phyloP scores from a whole-genome alignment of 2,329 filamentous ascomycete species.

The Cladophialophora chaetospira region DNA sequence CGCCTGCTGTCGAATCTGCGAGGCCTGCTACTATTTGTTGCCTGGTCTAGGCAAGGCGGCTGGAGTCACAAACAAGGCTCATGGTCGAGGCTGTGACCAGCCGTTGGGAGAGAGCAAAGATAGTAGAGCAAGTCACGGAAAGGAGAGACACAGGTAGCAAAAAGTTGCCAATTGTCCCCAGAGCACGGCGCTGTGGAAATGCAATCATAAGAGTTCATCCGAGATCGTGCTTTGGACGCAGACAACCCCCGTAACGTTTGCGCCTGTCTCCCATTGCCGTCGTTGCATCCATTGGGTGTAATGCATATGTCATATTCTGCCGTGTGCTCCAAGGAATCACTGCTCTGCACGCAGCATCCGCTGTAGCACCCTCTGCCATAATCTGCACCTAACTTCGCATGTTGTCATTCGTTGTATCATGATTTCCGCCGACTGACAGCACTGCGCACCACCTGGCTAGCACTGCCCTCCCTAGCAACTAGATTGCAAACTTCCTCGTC shows the following conservation, averaged over 20 bases:
- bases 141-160: conserved; percentile 1
- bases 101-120: not conserved
- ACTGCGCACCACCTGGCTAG: conserved; percentile 3
- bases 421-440: conserved; percentile 3
- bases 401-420: conserved; percentile 3
- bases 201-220: conserved; percentile 33
- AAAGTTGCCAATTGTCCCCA: conserved; percentile 24
- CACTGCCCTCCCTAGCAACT: conserved; percentile 37
- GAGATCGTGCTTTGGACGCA: conserved; percentile 28
- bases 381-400: not conserved
- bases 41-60: not conserved
- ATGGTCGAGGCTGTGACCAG: not conserved
- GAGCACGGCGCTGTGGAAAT: conserved; percentile 31
- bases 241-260: conserved; percentile 20
- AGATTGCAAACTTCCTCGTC: conserved; percentile 99
- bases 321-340: conserved; percentile 5
- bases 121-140: not conserved
- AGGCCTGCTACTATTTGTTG: not conserved
- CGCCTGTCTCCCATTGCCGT: conserved; percentile 26
- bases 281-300: conserved; percentile 23
- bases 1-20: not conserved
- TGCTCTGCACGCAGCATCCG: not conserved
- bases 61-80: conserved; percentile 3
- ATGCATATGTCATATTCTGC: conserved; percentile 20
- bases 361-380: not conserved